Base-by-base conservation (phyloP, 768 basidiomycete genomes). In the Trametes villosa region DNA sequence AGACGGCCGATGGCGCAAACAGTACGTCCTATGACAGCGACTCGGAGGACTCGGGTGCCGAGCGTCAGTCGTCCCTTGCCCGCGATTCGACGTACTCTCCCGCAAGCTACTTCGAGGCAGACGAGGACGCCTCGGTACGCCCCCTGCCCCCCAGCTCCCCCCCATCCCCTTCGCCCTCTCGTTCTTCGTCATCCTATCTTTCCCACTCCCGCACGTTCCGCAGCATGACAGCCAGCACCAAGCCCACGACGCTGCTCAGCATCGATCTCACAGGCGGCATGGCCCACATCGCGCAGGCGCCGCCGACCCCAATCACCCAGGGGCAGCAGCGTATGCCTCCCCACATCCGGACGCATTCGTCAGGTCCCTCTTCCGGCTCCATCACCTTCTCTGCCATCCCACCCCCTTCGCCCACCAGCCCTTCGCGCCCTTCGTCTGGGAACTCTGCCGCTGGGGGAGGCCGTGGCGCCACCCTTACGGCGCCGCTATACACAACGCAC, bases 161-260 rank as follows among this genome's bases (percentile, higher is more conserved):
- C 12, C 91, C 90, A 12, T 95, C 93, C 0, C 94, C 94, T 4
- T 89, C 92, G 0, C 92, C 89, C 3, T 94, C 91, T 2, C 86
- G 83, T 55, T 93, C 88, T 2, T 93, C 91, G 1, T 91, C 91
- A 0, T 92, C 91, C 1, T 89, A 92, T 73, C 82, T 92, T 27
- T 92, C 92, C 6, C 83, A 91, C 67, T 83, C 91, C 17, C 83
- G 87, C 54, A 93, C 91, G 0, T 92, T 94, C 74, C 82, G 85
- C 68, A 92, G 90, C 69, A 87, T 89, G 68, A 85, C 89, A 27
- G 92, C 90, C 7, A 92, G 90, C 67, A 98, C 96, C 13, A 97
- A 97, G 73, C 96, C 94, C 2, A 98, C 96, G 6, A 98, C 96
- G 0, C 75, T 98, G 26, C 79, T 97, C n/a, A 94, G 91, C 66